Evolutionary conservation across 371 early-diverging fungal genomes (phyloP), one percentile per base, ranked within the genome.

Genomic region (Sanchytrium tribonematis): DNA sequence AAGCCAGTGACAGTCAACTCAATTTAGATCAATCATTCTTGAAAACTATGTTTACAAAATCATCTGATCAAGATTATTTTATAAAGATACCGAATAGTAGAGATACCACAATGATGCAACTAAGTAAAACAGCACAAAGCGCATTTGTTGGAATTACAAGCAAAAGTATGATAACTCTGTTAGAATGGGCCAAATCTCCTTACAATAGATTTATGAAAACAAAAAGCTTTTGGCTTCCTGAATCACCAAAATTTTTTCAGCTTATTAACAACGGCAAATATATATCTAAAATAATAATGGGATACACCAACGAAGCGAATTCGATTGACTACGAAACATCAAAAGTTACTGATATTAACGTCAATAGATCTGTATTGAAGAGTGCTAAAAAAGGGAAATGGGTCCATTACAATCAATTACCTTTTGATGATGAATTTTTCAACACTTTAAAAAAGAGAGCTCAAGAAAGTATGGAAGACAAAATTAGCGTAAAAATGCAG

Each of bases 191-290:
- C 28, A 77, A 75, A 69, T 80, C 78, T 68, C 83, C 83, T 68
- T 83, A 82, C 72, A 71, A 76, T 29, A 78, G 77, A 69, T 83
- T 83, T 75, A 81, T 83, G 82, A 82, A 83, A 69, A 70, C 82
- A 66, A 83, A 83, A 73, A 76, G 76, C 1, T 83, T 83, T 74
- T 83, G 83, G 83, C 71, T 83, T 29, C 83, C 83, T 17, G 82
- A 81, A 73, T 31, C 74, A 0, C 83, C 83, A 17, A 78, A 80
- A 69, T 76, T 75, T 68, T 74, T 83, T 71, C 71, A 75, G 29
- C 30, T 83, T 0, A 70, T 79, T 29, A 78, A 82, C 70, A 82
- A 83, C 67, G 83, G 83, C 1, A 67, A 80, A 22, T 71, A 73
- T n/a, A 76, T 78, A 17, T 75, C 77, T 28, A 80, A 83, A 48